Base-by-base conservation (phyloP, 2,329 filamentous ascomycete genomes). In the Penicillium capsulatum region DNA sequence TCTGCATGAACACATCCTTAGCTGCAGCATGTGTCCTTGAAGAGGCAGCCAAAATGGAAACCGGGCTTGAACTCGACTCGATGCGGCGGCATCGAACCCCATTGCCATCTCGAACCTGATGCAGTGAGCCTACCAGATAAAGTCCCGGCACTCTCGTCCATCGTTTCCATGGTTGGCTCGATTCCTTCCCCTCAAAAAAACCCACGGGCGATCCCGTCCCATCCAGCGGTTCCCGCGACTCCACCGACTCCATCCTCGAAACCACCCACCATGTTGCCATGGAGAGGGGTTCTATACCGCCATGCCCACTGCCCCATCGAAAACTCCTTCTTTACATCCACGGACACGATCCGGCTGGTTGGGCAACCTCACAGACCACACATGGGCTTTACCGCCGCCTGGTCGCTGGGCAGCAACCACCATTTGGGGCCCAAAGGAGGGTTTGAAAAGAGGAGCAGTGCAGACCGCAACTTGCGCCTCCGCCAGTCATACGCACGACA, bases 331-430 rank as follows among this genome's bases (percentile, higher is more conserved):
- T 29, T 42, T 44, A 41, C 37, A 52, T 33, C 41, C 41, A 42
- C 47, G 40, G 39, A 32, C 20, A 40, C 37, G 30, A 36, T 36
- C 34, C 36, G 36, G 24, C 36, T 40, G 47, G 57, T 55, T 57
- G 50, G 57, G 57, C 55, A 47, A 55, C 49, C 48, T 37, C 45
- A 50, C 45, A 38, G 44, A 48, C 46, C 48, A 47, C 41, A 38
- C 45, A 55, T 58, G 40, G 54, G 53, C 57, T 58, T 61, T 60
- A 60, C 58, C 57, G 58, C 58, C 37, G 54, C 35, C 15, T 7
- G 41, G 44, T 48, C 55, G 51, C 59, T 61, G 59, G 59, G 59
- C 59, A 62, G 53, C 59, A 59, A 62, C 51, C 48, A 28, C 33
- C 27, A 20, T 34, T 48, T 55, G 47, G 45, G 50, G 48, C 50